Evolutionary conservation across 179 eudicot genomes (phyloP).

Genomic region (Nepenthes alata): DNA sequence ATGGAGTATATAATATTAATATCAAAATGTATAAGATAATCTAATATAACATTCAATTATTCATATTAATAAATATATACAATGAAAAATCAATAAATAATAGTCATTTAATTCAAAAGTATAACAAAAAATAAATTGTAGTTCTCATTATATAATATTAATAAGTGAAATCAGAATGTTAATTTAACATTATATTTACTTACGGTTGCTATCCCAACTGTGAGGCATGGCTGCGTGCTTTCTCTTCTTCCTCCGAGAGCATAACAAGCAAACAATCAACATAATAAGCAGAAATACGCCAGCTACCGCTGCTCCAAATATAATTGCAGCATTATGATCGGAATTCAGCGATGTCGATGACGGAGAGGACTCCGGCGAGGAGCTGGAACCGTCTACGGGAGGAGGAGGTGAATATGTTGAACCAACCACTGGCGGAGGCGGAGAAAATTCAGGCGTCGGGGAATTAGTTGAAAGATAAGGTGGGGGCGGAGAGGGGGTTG

Average conservation of each 20-base stretch:
- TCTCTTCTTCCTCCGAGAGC: slow-evolving; percentile 36
- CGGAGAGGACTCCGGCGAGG: slow-evolving; percentile 22
- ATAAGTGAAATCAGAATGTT: too few relatives aligned
- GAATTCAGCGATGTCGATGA: slow-evolving; percentile 2
- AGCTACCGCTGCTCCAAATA: slow-evolving; percentile 20
- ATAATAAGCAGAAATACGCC: slow-evolving; percentile 26
- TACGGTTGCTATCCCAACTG: slow-evolving; percentile 16
- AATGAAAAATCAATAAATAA: too few relatives aligned
- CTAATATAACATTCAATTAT: too few relatives aligned
- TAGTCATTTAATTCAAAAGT: too few relatives aligned
- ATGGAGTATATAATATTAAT: too few relatives aligned
- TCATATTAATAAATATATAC: too few relatives aligned
- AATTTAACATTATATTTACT: too few relatives aligned
- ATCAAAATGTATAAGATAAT: too few relatives aligned
- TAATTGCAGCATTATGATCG: slow-evolving; percentile 1
- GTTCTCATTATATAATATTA: too few relatives aligned
- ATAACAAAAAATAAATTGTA: too few relatives aligned
- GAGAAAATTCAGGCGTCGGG: not conserved
- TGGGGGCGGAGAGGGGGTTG: slow-evolving; percentile 17
- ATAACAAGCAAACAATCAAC: slow-evolving; percentile 22
- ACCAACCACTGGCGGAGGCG: not conserved
- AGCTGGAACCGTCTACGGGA: slow-evolving; percentile 2
- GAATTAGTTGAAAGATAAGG: slow-evolving; percentile 35
- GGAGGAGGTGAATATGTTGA: not conserved
- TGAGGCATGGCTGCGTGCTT: slow-evolving; percentile 15